Conservation (phyloP, 2,329 filamentous ascomycete species). For the Calonectria henricotiae region DNA sequence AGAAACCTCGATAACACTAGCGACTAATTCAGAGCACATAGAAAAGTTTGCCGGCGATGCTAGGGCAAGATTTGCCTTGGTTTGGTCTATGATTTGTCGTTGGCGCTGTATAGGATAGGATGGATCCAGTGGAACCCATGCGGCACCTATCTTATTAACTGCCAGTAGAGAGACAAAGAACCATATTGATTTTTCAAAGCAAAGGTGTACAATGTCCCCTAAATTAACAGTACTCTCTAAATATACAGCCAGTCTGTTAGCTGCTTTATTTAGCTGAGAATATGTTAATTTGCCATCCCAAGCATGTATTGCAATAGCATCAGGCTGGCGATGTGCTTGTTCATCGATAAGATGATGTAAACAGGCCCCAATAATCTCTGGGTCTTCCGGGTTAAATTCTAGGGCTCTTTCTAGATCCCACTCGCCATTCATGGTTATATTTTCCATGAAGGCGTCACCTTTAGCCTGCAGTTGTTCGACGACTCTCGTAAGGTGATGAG, state of each 20-base stretch:
- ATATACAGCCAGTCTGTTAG: conserved; percentile 1
- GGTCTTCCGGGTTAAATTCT: background rate
- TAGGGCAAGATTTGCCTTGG: background rate
- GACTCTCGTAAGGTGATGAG: background rate
- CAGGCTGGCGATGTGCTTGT: too few relatives aligned
- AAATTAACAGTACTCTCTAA: background rate
- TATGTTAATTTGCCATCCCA: conserved; percentile 36
- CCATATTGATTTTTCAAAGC: conserved; percentile 24
- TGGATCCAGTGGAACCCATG: conserved; percentile 15
- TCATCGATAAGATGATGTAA: background rate
- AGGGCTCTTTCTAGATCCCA: background rate
- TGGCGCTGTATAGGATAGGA: background rate
- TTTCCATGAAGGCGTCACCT: background rate
- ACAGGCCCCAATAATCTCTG: conserved; percentile 27
- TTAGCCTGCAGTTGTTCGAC: conserved; percentile 3
- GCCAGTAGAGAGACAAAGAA: conserved; percentile 10
- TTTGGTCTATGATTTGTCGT: background rate
- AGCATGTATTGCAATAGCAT: conserved; percentile 41
- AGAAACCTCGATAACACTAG: conserved; percentile 7
- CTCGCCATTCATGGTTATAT: conserved; percentile 32
- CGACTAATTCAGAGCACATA: background rate
- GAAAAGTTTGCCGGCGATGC: background rate
- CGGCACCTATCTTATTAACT: conserved; percentile 2
- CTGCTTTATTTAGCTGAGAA: background rate
- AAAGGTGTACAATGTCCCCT: conserved; percentile 12